Evolutionary conservation across 169 alveolate genomes (phyloP), one percentile per base, ranked within the genome.

Genomic region (Plasmodium ovale): DNA sequence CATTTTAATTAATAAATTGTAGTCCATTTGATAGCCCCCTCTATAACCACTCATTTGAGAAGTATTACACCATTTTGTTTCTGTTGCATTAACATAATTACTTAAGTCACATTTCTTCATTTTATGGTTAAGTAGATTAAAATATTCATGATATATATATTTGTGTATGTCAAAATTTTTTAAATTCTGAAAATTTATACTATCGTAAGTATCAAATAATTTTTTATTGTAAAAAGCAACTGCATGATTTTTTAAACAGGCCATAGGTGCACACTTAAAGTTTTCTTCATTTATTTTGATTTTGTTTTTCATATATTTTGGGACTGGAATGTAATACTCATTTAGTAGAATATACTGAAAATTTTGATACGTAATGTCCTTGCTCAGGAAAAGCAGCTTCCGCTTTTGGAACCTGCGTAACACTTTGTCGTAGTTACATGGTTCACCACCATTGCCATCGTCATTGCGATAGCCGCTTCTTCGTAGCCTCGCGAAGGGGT

Each of bases 271-370:
- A 62, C 91, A 84, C 31, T 68, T 44, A 59, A 84, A 84, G 47
- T 84, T 37, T 0, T 65, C 47, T 54, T 84, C 87, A 6, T 84
- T 56, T 9, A 84, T 51, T 84, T 84, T 67, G 51, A 69, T 84
- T 54, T 84, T 72, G 47, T 84, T 84, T 25, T 67, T 84, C 91
- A 84, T 67, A 69, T 84, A 84, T 62, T 84, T 84, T 14, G 91
- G 91, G 29, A 84, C 27, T 6, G 91, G 91, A n/a, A 84, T 84
- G 31, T 67, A 84, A 44, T 84, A 84, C 49, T 84, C 91, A 84
- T 53, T 84, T 27, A 33, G 70, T 72, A 84, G 19, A 23, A 84
- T 69, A 59, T 69, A 54, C 54, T 84, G 84, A 56, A 84, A 84
- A 16, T 31, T 56, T 37, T 65, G 2, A 60, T 84, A 58, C 16